A percentile compares a stretch with the other conserved stretches of the same genome.
Conservation (phyloP, 1,139 yeast genomes). For the Zygotorulaspora mrakii region DNA sequence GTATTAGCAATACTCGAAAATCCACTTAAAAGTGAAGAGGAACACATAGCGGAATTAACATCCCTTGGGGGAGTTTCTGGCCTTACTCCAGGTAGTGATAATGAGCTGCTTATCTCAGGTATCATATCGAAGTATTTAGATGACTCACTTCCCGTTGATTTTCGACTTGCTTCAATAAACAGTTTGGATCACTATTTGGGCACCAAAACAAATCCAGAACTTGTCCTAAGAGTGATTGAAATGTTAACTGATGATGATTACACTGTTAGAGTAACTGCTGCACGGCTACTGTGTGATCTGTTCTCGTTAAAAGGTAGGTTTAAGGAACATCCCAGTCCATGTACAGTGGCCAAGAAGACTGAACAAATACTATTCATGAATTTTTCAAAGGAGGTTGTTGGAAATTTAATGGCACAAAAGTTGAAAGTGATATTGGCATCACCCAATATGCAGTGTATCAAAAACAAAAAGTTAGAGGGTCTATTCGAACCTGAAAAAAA, state of each 20-base stretch:
- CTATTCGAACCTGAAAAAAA: constrained; percentile 51
- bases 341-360: constrained; percentile 19
- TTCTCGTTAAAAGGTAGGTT: constrained; percentile 3
- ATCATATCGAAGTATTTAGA: too few relatives aligned
- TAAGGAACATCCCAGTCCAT: constrained; percentile 9
- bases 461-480: constrained; percentile 28
- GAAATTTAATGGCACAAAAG: constrained; percentile 8
- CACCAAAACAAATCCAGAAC: constrained; percentile 11
- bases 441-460: constrained; percentile 19
- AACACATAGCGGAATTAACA: constrained; percentile 47
- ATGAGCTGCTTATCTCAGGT: too few relatives aligned
- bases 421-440: constrained; percentile 17
- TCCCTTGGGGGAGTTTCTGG: too few relatives aligned
- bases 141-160: constrained; percentile 46
- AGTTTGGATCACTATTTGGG: constrained; percentile 41
- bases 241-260: constrained; percentile 61
- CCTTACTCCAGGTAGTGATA: too few relatives aligned
- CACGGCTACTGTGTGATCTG: constrained; percentile 36
- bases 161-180: constrained; percentile 47
- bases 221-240: constrained; percentile 37
- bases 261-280: constrained; percentile 43
- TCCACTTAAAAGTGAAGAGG: constrained; percentile 42
- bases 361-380: constrained; percentile 19
- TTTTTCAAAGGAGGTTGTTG: constrained; percentile 14
- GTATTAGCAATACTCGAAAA: constrained; percentile 32